Conservation (phyloP, 805 yeast genomes). For the Candida succiphila region DNA sequence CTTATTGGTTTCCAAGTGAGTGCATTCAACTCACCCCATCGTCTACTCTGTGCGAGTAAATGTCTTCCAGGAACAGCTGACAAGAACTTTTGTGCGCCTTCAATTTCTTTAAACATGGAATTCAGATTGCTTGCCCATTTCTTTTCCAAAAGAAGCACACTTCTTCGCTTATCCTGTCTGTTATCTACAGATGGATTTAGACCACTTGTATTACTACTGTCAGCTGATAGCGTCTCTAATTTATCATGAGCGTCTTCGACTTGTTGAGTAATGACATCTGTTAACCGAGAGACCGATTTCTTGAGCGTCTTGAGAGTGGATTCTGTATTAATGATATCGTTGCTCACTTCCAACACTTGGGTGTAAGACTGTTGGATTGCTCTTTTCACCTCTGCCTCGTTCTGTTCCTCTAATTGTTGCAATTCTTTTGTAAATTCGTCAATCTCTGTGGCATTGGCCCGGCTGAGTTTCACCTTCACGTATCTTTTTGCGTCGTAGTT, state of each 20-base stretch:
- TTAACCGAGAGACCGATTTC: conserved; percentile 46
- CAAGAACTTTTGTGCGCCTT: conserved; percentile 78
- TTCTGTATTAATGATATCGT: conserved; percentile 54
- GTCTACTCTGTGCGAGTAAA: conserved; percentile 64
- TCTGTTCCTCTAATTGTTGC: conserved; percentile 33
- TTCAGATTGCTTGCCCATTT: conserved; percentile 73
- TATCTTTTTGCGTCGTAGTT: conserved; percentile 38
- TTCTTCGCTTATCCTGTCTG: conserved; percentile 45
- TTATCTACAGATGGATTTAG: background rate
- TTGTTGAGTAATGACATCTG: conserved; percentile 41
- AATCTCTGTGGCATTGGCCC: conserved; percentile 63
- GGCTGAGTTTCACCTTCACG: conserved; percentile 40
- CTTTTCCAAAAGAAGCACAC: conserved; percentile 63
- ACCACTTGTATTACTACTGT: background rate
- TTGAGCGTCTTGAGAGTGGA: conserved; percentile 55
- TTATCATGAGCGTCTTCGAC: conserved; percentile 18
- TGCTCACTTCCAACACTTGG: conserved; percentile 48
- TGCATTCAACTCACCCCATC: conserved; percentile 81
- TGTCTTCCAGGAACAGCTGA: conserved; percentile 75
- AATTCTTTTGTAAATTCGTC: conserved; percentile 57
- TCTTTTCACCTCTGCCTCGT: conserved; percentile 47
- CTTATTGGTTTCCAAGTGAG: conserved; percentile 77
- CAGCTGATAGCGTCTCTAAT: background rate
- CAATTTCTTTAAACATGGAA: conserved; percentile 69
- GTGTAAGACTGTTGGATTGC: conserved; percentile 55